These are phyloP conservation scores for Coemansia sp. DNA, from an alignment of 192 early-diverging fungal genomes.

Conservation along the genomic window DNA sequence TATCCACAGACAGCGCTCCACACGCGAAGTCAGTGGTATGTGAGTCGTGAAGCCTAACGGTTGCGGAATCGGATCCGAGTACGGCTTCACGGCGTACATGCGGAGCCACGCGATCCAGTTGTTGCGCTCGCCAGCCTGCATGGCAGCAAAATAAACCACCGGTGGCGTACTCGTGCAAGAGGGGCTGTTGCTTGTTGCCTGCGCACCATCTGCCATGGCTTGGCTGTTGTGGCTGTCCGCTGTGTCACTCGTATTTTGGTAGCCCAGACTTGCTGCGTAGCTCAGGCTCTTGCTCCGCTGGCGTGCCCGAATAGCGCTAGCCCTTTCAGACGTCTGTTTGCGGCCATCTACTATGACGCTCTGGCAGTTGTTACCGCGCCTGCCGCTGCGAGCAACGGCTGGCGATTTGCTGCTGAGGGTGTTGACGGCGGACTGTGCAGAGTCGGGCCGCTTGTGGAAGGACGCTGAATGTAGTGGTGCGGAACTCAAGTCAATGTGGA, in stretches of 20 bases:
- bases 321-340: neutral
- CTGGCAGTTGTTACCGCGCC: slow-evolving; percentile 8
- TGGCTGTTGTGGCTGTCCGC: neutral
- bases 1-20: slow-evolving; percentile 48
- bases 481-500: slow-evolving; percentile 16
- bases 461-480: neutral
- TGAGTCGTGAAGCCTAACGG: slow-evolving; percentile 12
- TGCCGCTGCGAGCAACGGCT: neutral
- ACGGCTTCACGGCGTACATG: slow-evolving; percentile 13
- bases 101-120: slow-evolving; percentile 40
- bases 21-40: slow-evolving; percentile 22
- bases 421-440: neutral
- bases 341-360: neutral
- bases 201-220: neutral
- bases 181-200: neutral
- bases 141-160: slow-evolving; percentile 30
- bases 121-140: slow-evolving; percentile 39
- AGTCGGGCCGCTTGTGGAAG: neutral
- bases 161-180: slow-evolving; percentile 8
- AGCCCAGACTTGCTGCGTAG: neutral
- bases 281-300: slow-evolving; percentile 12
- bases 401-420: neutral
- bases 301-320: neutral
- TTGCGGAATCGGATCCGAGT: slow-evolving; percentile 10
- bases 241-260: neutral